A percentile compares a stretch with the other conserved stretches of the same genome.
These are phyloP conservation scores for Porphyrellus sp. DNA, from an alignment of 1,284 basidiomycete genomes.

Conservation along the genomic window DNA sequence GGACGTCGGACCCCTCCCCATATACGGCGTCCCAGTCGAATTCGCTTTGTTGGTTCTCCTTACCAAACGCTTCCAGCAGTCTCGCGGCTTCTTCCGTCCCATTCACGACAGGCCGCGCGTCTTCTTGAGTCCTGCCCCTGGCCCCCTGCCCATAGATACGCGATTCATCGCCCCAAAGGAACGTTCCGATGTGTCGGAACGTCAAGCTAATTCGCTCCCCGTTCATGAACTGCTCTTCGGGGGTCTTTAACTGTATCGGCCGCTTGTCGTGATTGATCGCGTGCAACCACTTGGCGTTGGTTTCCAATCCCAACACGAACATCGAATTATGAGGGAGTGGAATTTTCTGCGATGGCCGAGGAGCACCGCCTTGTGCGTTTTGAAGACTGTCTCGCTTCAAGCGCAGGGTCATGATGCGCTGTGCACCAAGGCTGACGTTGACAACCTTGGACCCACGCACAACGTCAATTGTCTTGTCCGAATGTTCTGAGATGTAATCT, in stretches of 20 bases:
- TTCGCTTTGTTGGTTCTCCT: conserved; percentile 62
- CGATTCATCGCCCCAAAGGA: conserved; percentile 48
- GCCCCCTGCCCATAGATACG: conserved; percentile 70
- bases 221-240: conserved; percentile 47
- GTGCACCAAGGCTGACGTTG: conserved; percentile 73
- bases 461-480: conserved; percentile 78
- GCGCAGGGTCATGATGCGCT: conserved; percentile 66
- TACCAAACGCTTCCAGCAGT: conserved; percentile 61
- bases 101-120: conserved; percentile 48
- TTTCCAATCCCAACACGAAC: conserved; percentile 69
- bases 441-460: conserved; percentile 66
- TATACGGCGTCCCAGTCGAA: conserved; percentile 68
- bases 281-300: conserved; percentile 69
- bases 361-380: conserved; percentile 20
- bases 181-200: conserved; percentile 73
- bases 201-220: conserved; percentile 76
- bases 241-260: conserved; percentile 46
- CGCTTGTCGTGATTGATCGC: conserved; percentile 71
- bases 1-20: conserved; percentile 62
- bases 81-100: conserved; percentile 49
- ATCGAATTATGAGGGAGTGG: conserved; percentile 74
- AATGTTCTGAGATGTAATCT: conserved; percentile 79
- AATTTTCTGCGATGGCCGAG: conserved; percentile 53
- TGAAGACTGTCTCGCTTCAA: conserved; percentile 50
- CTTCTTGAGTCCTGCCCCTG: conserved; percentile 51